Base-by-base conservation (phyloP, 106 monocot genomes). In the Phalaenopsis aphrodite region DNA sequence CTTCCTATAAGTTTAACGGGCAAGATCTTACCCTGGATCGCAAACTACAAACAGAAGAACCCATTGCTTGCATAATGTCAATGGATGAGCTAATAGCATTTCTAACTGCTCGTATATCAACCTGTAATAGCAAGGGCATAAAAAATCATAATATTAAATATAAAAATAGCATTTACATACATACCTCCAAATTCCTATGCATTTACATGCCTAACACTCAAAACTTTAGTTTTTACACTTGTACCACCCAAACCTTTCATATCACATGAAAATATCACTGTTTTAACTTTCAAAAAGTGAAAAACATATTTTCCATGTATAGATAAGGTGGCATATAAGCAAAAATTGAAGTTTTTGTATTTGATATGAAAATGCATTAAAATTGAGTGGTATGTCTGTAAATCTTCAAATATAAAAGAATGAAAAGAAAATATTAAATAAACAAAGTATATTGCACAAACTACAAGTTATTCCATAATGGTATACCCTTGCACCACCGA, bases 31-130 rank as follows among this genome's bases (percentile, higher is more conserved):
- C 95, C 88, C 79, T 89, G 19, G 89, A 79, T 42, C 90, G 58
- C 79, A 96, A 86, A 80, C 77, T 75, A 78, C 83, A 88, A 74
- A 95, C 56, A 3, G 93, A 89, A 21, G 93, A 88, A 56, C 88
- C 88, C 91, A 95, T 93, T 12, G 84, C 83, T 78, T 87, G 89
- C 91, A 95, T 91, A 30, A 95, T 85, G 82, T 93, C 91, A 81
- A 93, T 79, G 37, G 91, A 88, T 65, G 93, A 93, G 81, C 89
- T 88, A 58, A 95, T 56, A 75, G 89, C 88, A 84, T 83, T 84
- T 75, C 85, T 89, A n/a, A 93, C 55, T 68, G 87, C 69, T 67
- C 85, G 75, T 38, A 85, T 56, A 83, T 91, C 86, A 38, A 87
- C 93, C 93, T 93, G 86, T 74, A 74, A 45, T 1, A 42, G 4